Evolutionary conservation across 345 rosid species (phyloP), one percentile per base, ranked within the genome.

Genomic region (Populus pruinosa): DNA sequence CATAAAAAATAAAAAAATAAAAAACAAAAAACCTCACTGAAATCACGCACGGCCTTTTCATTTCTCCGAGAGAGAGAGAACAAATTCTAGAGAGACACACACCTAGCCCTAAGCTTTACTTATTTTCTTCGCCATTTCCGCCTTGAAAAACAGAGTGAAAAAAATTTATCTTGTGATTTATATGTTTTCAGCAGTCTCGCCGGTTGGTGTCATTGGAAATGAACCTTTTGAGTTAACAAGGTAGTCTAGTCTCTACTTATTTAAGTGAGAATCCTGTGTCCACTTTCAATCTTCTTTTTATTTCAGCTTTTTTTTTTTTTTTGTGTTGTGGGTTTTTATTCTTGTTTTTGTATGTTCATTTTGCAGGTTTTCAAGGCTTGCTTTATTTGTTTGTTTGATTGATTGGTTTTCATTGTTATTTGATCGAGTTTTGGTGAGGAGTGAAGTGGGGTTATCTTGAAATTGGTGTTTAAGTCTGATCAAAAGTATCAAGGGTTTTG

Each of bases 121-220:
- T 63, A n/a, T 43, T 39, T 49, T 41, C 70, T 25, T 75, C 29
- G 81, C 71, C 81, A 81, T 81, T 81, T 77, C 84, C 80, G 75
- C 74, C 71, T n/a, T 44, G 53, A 44, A 43, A n/a, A 69, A 21
- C 55, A 59, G 4, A 59, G 64, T 59, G 11, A 59, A n/a, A 27
- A 53, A 50, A 50, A 23, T 9, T 13, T 47, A 13, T 47, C 50
- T 47, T 3, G 21, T 50, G 53, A 13, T 10, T 8, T 3, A 3
- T n/a, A 2, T 41, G 2, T 59, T n/a, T 21, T 10, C 1, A n/a
- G 63, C 29, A 59, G 64, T 59, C 64, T 36, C 62, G 65, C 53
- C 43, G 70, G 63, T 8, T 73, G 55, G 36, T 49, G 41, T 36
- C 71, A 55, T 69, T 69, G 31, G 67, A 71, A 68, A 67, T 75